Base-by-base conservation (phyloP, 176 grass and related monocot genomes). In the Melocanna baccifera region DNA sequence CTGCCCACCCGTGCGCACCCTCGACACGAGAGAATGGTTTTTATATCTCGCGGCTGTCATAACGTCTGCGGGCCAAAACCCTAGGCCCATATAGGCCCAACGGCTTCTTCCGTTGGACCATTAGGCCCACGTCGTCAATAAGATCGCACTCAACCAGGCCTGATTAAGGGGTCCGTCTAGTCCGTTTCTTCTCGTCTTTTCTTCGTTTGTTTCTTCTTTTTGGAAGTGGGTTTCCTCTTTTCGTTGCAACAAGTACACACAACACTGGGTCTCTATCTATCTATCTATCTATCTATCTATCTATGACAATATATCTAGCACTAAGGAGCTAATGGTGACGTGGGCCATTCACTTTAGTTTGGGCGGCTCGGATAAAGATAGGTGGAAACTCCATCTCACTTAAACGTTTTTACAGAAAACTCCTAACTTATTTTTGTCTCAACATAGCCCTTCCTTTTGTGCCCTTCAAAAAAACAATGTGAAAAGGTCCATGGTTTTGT, bases 91-190 rank as follows among this genome's bases (percentile, higher is more conserved):
- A 0, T 0, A 4, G 12, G 37, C 37, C 62, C 19, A 25, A 7
- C 6, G 9, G 2, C 2, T 4, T 30, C 2, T 22, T 23, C 1
- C 5, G 7, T 3, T 30, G 0, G 74, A 19, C 39, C 0, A 0
- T 6, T 0, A 4, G 9, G 71, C 8, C 28, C 19, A 57, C 36
- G 7, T 39, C 2, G 12, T 75, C 6, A 14, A 13, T 12, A 16
- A 22, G 2, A 30, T 9, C 18, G 12, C n/a, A 23, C 0, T 16
- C 28, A 55, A 43, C 7, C 12, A 3, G 26, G 10, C 25, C 83
- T 55, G 11, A 23, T 30, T 67, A 16, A 11, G 9, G 26, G 19
- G 39, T 9, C 23, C 74, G 9, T 61, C 52, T 18, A 61, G 28
- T 71, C 20, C 16, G 23, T 15, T 67, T 30, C 25, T 16, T 66